phyloP scores from a whole-genome alignment of 2,329 filamentous ascomycete genomes.

The Colletotrichum sp. region DNA sequence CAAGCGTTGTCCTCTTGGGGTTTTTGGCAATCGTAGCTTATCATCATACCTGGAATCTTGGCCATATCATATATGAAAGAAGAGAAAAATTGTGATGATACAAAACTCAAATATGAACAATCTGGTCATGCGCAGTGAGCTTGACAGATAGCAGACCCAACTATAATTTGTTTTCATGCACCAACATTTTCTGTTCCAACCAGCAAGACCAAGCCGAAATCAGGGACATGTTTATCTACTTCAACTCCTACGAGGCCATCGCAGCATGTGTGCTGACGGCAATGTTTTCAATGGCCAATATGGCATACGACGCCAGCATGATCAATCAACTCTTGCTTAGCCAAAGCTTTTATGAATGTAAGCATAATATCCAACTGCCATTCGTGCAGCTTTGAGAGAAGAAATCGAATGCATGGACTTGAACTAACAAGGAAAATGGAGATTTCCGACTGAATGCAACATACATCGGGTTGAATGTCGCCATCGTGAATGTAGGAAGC shows the following conservation, averaged over 20 bases:
- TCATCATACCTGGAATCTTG: neutral
- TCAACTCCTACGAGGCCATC: neutral
- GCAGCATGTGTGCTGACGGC: neutral
- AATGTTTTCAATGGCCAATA: neutral
- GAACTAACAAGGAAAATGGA: neutral
- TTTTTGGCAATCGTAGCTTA: neutral
- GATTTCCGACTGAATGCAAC: neutral
- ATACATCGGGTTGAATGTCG: neutral
- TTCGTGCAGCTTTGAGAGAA: neutral
- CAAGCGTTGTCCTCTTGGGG: neutral
- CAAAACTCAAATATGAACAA: neutral
- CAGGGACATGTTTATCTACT: neutral
- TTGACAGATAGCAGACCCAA: neutral
- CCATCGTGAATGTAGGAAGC: neutral
- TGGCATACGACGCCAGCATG: neutral
- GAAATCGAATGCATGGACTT: neutral
- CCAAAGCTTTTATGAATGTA: neutral
- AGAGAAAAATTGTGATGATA: neutral
- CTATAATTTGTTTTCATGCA: neutral
- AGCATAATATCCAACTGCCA: neutral
- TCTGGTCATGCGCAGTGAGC: neutral
- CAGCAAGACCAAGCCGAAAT: neutral
- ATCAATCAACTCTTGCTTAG: neutral
- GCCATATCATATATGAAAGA: neutral
- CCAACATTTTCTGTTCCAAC: neutral